Percentiles rank a stretch among this genome's conserved stretches.
Conservation (phyloP, 1,284 basidiomycete species). For the Phlebopus sp. region DNA sequence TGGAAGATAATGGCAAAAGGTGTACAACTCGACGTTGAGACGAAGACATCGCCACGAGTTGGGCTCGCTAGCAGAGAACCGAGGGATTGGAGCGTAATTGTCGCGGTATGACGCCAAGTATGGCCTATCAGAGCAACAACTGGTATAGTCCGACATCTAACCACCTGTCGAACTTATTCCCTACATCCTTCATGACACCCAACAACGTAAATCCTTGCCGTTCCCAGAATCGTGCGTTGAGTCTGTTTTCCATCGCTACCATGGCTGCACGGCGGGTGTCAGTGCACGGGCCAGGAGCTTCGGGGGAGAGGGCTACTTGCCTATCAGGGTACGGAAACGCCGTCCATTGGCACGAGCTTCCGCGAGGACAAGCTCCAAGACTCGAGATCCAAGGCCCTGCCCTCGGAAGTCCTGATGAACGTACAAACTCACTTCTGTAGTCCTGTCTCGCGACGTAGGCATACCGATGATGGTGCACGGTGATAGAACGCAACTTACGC, state of each 20-base stretch:
- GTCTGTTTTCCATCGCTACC: slow-evolving; percentile 1
- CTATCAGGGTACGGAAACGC: background rate
- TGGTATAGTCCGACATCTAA: slow-evolving; percentile 4
- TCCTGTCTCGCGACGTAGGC: background rate
- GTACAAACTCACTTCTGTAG: slow-evolving; percentile 3
- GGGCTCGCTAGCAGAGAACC: too few relatives aligned
- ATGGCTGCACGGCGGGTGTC: background rate
- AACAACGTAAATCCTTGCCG: background rate
- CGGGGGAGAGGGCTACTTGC: background rate
- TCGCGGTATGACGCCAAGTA: too few relatives aligned
- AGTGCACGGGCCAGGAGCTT: background rate
- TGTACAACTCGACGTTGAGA: too few relatives aligned
- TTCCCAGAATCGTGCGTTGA: slow-evolving; percentile 1
- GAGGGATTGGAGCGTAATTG: background rate
- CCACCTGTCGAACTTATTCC: slow-evolving; percentile 1
- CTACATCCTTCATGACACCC: slow-evolving; percentile 1
- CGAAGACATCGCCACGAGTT: too few relatives aligned
- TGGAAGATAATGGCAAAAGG: too few relatives aligned
- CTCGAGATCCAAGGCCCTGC: background rate
- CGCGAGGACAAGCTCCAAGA: background rate
- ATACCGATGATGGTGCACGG: background rate
- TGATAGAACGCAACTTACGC: background rate
- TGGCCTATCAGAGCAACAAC: background rate
- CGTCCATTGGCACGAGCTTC: slow-evolving; percentile 1
- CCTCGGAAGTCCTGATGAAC: slow-evolving; percentile 2